A percentile compares a stretch with the other conserved stretches of the same genome.
phyloP scores from a whole-genome alignment of 1,139 yeast species.

The Blastobotrys serpentis region DNA sequence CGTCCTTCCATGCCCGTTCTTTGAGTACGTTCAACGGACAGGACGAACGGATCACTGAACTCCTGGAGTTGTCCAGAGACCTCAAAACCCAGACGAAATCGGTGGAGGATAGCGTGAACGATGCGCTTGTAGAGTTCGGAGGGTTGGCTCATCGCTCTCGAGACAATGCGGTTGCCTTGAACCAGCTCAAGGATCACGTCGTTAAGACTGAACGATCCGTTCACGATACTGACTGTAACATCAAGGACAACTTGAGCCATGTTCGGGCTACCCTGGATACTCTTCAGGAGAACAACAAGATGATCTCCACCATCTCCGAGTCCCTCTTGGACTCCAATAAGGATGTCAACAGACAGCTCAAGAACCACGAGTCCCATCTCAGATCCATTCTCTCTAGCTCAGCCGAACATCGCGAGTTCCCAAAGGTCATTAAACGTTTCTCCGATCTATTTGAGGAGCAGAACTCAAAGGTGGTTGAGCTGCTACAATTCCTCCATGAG shows the following conservation, averaged over 20 bases:
- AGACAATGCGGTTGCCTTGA: constrained; percentile 45
- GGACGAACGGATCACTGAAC: constrained; percentile 35
- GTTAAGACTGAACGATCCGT: constrained; percentile 24
- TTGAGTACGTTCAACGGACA: constrained; percentile 23
- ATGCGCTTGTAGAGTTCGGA: constrained; percentile 44
- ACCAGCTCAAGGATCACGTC: constrained; percentile 34
- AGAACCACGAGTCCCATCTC: constrained; percentile 22
- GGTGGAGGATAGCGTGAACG: constrained; percentile 41
- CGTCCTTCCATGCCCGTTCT: constrained; percentile 19
- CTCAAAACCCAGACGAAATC: constrained; percentile 33
- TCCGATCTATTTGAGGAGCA: constrained; percentile 9
- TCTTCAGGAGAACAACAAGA: constrained; percentile 28
- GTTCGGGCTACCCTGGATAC: constrained; percentile 25
- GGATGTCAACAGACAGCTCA: constrained; percentile 21
- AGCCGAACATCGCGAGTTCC: constrained; percentile 7
- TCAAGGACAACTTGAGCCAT: constrained; percentile 25
- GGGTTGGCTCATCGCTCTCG: constrained; percentile 43
- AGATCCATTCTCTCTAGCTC: constrained; percentile 6
- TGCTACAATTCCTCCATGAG: constrained; percentile 7
- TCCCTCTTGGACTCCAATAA: constrained; percentile 28
- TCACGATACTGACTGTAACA: constrained; percentile 20
- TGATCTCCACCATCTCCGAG: constrained; percentile 27
- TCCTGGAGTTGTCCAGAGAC: constrained; percentile 33
- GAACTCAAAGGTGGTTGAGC: constrained; percentile 1
- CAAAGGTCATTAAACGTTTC: constrained; percentile 5